Conservation (phyloP, 108 stramenopile species). For the Halocafeteria seosinensis region DNA sequence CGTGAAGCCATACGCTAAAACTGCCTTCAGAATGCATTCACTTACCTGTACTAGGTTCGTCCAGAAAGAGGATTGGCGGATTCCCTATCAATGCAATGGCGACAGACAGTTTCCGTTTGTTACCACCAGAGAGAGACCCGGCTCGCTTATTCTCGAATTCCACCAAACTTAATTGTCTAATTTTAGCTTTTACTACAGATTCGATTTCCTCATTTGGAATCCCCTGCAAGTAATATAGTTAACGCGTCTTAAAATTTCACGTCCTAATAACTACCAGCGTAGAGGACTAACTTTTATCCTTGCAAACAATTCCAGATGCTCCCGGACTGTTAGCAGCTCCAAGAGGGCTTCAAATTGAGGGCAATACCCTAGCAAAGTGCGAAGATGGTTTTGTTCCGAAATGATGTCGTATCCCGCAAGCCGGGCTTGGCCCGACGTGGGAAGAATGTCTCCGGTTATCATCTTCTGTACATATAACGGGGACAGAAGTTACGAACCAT, state of each 20-base stretch:
- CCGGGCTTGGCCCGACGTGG: slow-evolving; percentile 7
- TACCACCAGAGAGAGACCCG: slow-evolving; percentile 22
- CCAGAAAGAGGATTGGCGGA: slow-evolving; percentile 17
- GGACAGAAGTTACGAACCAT: no score
- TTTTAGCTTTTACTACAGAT: slow-evolving; percentile 1
- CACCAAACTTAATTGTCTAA: slow-evolving; percentile 17
- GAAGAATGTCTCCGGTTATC: slow-evolving; percentile 24
- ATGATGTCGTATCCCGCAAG: slow-evolving; percentile 14
- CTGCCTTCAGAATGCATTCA: no score
- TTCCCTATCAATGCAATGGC: slow-evolving; percentile 18
- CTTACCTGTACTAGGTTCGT: no score
- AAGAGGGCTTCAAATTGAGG: slow-evolving; percentile 53
- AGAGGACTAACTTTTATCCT: slow-evolving; percentile 40
- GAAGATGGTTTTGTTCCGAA: slow-evolving; percentile 19
- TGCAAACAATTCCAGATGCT: slow-evolving; percentile 52
- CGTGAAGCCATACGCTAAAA: no score
- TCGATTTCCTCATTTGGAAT: slow-evolving; percentile 19
- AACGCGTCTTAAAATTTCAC: background rate
- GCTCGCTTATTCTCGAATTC: slow-evolving; percentile 21
- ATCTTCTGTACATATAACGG: no score
- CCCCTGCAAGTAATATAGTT: no score
- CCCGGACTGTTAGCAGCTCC: slow-evolving; percentile 38
- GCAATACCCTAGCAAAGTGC: slow-evolving; percentile 25
- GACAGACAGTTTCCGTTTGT: slow-evolving; percentile 20
- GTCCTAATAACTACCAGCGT: no score